phyloP scores from a whole-genome alignment of 2,329 filamentous ascomycete species.

The Beauveria bassiana region DNA sequence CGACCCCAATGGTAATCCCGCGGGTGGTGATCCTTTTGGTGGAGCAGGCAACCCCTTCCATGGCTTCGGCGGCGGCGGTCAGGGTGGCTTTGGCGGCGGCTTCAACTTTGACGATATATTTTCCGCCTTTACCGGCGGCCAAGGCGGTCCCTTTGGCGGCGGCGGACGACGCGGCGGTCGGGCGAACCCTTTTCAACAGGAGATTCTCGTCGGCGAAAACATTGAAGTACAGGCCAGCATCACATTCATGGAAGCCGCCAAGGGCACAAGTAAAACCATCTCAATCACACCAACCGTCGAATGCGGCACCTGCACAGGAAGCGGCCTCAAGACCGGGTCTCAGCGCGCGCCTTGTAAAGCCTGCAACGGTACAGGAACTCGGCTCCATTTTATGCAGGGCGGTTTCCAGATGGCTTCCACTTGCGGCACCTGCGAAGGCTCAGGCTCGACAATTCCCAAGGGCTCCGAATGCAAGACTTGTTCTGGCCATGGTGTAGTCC shows the following conservation, averaged over 20 bases:
- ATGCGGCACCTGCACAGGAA: conserved; percentile 77
- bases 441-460: conserved; percentile 65
- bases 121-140: conserved; percentile 64
- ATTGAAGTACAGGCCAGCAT: conserved; percentile 93
- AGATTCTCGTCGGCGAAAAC: conserved; percentile 86
- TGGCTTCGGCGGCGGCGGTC: conserved; percentile 48
- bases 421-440: conserved; percentile 73
- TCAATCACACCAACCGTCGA: conserved; percentile 71
- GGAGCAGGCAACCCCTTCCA: conserved; percentile 59
- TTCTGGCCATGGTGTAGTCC: conserved; percentile 72
- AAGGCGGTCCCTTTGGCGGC: conserved; percentile 46
- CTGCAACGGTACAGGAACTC: conserved; percentile 79
- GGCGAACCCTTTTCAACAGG: conserved; percentile 60
- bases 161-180: conserved; percentile 45
- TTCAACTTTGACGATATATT: conserved; percentile 98
- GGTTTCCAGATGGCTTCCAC: conserved; percentile 95
- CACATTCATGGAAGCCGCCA: conserved; percentile 92
- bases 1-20: conserved; percentile 62
- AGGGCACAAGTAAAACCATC: conserved; percentile 83
- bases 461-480: conserved; percentile 78
- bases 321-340: conserved; percentile 74
- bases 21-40: conserved; percentile 51
- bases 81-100: conserved; percentile 67
- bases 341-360: conserved; percentile 65
- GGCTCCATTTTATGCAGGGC: conserved; percentile 82